Base-by-base conservation (phyloP, 1,284 basidiomycete species). In the Cystobasidiaceae sp. region DNA sequence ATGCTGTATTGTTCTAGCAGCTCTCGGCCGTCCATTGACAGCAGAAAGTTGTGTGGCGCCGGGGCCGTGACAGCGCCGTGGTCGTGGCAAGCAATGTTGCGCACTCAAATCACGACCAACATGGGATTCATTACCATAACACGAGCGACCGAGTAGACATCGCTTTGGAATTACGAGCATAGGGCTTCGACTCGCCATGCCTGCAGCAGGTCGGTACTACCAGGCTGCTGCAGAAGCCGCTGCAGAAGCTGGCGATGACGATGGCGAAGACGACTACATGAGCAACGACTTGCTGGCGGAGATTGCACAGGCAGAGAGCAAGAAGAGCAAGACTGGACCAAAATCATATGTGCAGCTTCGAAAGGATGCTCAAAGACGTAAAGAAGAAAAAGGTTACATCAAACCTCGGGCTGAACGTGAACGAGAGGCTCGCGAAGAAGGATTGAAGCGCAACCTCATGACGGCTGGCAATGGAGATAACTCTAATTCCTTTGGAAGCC, bases 181-280 rank as follows among this genome's bases (percentile, higher is more conserved):
- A n/a, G n/a, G n/a, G n/a, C n/a, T n/a, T n/a, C n/a, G n/a, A n/a
- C n/a, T n/a, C n/a, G n/a, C n/a, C 37, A 39, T 39, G n/a, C 37
- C 37, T n/a, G 11, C n/a, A n/a, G n/a, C n/a, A n/a, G n/a, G n/a
- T n/a, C n/a, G n/a, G n/a, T n/a, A n/a, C n/a, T n/a, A n/a, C 11
- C 37, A n/a, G n/a, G n/a, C 37, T 39, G 19, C 6, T 6, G 19
- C 46, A 5, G 37, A 11, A 9, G 37, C 30, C n/a, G 58, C n/a
- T 3, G 33, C 19, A 25, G 48, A 17, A 15, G 39, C 43, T 23
- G 55, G 21, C 58, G 52, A 64, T 28, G 58, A 39, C 17, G 58
- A 37, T 33, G 49, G 46, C 34, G 67, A 68, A 25, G 67, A 68
- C 3, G 67, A 68, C 30, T 68, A 59, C 61, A 63, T 68, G 46